Evolutionary conservation across 164 flowering plant species (phyloP).

Genomic region (Piper betle): DNA sequence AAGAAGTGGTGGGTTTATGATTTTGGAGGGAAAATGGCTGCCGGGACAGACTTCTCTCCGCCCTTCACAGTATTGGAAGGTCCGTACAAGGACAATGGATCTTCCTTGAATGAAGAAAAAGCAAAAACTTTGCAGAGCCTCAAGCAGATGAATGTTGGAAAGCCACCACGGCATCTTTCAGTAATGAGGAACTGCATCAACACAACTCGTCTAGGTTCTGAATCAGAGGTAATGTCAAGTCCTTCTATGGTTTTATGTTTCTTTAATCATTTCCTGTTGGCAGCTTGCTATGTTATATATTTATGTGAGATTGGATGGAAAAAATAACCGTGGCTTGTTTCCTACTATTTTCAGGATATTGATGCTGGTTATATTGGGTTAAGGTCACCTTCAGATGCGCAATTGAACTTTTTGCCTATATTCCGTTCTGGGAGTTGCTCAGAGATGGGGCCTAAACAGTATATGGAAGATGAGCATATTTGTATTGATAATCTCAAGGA

Average conservation of each 20-base stretch:
- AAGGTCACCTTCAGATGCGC: constrained; percentile 32
- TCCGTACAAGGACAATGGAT: constrained; percentile 18
- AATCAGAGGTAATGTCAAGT: constrained; percentile 22
- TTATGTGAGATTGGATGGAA: neutral
- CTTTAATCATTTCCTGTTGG: neutral
- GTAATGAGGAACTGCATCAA: constrained; percentile 41
- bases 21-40: constrained; percentile 24
- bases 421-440: constrained; percentile 86
- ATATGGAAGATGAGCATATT: constrained; percentile 86
- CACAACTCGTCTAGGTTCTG: constrained; percentile 24
- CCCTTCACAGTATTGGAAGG: constrained; percentile 16
- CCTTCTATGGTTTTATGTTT: neutral
- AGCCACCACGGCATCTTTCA: constrained; percentile 46
- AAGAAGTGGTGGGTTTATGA: constrained; percentile 5
- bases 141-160: constrained; percentile 27
- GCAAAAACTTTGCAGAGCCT: constrained; percentile 20
- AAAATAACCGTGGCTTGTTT: neutral
- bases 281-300: too few relatives aligned
- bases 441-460: constrained; percentile 74
- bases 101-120: constrained; percentile 19
- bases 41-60: constrained; percentile 25
- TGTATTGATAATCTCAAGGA: constrained; percentile 62
- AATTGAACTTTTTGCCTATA: constrained; percentile 40
- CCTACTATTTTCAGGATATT: constrained; percentile 24
- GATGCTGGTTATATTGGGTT: constrained; percentile 20